Evolutionary conservation across 345 rosid genomes (phyloP).

Genomic region (Syzygium oleosum): DNA sequence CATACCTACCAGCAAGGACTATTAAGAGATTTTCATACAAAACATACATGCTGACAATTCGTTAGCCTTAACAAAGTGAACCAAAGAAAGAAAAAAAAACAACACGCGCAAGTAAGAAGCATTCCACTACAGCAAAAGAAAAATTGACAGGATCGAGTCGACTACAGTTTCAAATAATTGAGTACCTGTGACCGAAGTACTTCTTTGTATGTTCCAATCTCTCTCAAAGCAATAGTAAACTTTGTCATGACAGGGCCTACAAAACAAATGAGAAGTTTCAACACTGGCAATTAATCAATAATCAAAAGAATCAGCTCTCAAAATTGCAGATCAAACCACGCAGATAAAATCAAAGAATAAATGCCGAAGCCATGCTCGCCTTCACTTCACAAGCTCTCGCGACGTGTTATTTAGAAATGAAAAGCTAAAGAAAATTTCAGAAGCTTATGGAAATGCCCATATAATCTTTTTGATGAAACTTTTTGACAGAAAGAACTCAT

Average conservation of each 20-base stretch:
- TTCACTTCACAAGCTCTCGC: background rate
- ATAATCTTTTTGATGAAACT: background rate
- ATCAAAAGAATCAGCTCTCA: background rate
- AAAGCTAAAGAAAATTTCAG: background rate
- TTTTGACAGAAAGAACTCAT: background rate
- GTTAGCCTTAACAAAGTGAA: background rate
- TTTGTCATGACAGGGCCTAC: slow-evolving; percentile 99
- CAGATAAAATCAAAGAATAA: background rate
- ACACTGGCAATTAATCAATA: background rate
- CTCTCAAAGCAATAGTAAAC: slow-evolving; percentile 97
- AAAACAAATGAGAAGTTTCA: slow-evolving; percentile 9
- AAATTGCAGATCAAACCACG: background rate
- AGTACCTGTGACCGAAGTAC: slow-evolving; percentile 94
- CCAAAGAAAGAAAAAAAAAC: background rate
- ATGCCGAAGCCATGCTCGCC: background rate
- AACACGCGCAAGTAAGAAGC: background rate
- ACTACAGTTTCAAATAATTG: background rate
- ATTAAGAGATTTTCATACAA: background rate
- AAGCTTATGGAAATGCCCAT: background rate
- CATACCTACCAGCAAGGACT: background rate
- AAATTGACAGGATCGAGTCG: background rate
- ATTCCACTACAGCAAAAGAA: background rate
- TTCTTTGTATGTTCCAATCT: slow-evolving; percentile 97
- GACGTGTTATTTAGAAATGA: background rate
- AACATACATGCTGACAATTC: background rate